A percentile compares a stretch with the other conserved stretches of the same genome.
Conservation (phyloP, 83 land plant species). For the Larix sibirica region DNA sequence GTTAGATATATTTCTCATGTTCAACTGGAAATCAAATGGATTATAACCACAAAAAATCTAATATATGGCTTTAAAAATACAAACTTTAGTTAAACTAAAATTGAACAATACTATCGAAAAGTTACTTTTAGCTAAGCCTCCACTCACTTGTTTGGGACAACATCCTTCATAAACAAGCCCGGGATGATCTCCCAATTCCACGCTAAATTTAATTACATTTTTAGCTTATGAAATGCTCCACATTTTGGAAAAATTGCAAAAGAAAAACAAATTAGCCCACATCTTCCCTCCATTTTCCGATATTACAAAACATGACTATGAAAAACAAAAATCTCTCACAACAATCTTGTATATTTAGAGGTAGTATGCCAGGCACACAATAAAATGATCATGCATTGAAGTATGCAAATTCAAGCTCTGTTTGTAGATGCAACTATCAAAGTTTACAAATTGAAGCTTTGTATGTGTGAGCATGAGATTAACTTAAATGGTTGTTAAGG, state of each 20-base stretch:
- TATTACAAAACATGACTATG: background rate
- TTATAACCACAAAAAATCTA: background rate
- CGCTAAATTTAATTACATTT: constrained; percentile 31
- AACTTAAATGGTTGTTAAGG: background rate
- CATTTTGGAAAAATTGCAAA: constrained; percentile 29
- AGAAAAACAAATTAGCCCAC: background rate
- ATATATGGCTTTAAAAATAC: background rate
- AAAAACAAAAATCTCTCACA: background rate
- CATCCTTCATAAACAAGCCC: constrained; percentile 53
- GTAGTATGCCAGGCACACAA: background rate
- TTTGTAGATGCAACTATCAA: too few species aligned
- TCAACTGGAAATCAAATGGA: background rate
- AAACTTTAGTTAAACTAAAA: background rate
- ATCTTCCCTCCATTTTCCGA: background rate
- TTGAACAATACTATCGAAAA: background rate
- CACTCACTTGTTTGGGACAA: constrained; percentile 40
- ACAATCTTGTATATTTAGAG: background rate
- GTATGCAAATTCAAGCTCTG: background rate
- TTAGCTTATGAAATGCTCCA: constrained; percentile 52
- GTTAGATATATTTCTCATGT: too few species aligned
- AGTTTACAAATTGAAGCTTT: too few species aligned
- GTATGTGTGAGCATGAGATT: background rate
- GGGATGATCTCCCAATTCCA: constrained; percentile 31
- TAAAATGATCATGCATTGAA: background rate
- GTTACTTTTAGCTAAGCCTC: background rate